Evolutionary conservation across 495 filamentous ascomycete genomes (phyloP).

Genomic region (Rhypophila decipiens): DNA sequence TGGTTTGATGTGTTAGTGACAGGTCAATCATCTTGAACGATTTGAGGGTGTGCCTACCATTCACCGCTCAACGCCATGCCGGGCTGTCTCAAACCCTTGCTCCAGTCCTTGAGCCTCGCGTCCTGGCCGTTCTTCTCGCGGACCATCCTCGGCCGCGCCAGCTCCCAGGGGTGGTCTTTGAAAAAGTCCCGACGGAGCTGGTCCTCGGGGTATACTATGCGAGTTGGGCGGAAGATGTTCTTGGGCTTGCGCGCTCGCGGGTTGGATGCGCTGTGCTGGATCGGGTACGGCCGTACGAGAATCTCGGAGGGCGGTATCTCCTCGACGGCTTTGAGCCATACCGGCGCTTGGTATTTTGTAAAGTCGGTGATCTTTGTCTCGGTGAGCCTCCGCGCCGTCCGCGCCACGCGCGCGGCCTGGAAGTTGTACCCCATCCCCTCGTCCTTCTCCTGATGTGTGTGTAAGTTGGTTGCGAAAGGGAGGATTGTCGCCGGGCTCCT

Average conservation of each 20-base stretch:
- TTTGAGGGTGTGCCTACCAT: too few species aligned
- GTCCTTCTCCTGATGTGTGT: background rate
- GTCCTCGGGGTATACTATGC: constrained; percentile 81
- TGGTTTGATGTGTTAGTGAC: too few species aligned
- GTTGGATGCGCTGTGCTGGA: constrained; percentile 50
- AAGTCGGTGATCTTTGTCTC: constrained; percentile 36
- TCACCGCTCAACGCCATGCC: constrained; percentile 79
- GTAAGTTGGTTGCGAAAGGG: background rate
- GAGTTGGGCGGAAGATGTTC: constrained; percentile 70
- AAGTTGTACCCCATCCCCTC: constrained; percentile 48
- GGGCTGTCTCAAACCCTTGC: constrained; percentile 63
- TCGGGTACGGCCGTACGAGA: constrained; percentile 59
- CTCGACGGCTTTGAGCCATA: constrained; percentile 70
- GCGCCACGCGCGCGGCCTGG: constrained; percentile 65
- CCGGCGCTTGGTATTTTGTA: constrained; percentile 39
- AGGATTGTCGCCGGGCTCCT: background rate
- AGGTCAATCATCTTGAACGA: too few species aligned
- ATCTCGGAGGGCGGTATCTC: constrained; percentile 75
- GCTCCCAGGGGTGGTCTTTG: constrained; percentile 92
- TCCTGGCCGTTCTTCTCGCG: constrained; percentile 85
- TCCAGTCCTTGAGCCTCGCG: constrained; percentile 68
- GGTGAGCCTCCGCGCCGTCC: constrained; percentile 53
- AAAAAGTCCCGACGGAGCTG: constrained; percentile 73
- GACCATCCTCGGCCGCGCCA: constrained; percentile 79
- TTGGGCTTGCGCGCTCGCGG: constrained; percentile 53